These are phyloP conservation scores for Avicennia marina DNA, from an alignment of 257 asterid species.

Conservation along the genomic window DNA sequence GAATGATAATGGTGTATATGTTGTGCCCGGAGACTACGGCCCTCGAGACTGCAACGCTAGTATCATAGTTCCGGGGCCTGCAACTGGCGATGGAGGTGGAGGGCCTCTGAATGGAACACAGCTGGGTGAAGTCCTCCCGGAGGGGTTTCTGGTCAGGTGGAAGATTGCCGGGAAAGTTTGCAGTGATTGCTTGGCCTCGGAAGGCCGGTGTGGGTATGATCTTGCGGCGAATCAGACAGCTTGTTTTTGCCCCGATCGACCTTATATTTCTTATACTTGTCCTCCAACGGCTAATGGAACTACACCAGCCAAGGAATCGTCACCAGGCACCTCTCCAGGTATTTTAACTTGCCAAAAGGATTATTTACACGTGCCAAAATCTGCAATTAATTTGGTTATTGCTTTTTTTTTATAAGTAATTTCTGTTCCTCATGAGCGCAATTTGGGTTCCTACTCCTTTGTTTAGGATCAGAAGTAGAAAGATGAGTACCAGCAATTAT, in stretches of 20 bases:
- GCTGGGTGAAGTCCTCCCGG: conserved; percentile 25
- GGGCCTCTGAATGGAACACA: conserved; percentile 17
- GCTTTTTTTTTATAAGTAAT: too few species aligned
- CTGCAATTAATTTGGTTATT: too few species aligned
- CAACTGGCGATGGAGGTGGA: background rate
- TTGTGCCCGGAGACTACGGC: conserved; percentile 34
- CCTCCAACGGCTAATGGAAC: conserved; percentile 20
- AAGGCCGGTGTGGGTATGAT: conserved; percentile 56
- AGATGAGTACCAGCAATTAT: too few species aligned
- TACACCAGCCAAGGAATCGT: too few species aligned
- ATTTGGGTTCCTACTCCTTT: too few species aligned
- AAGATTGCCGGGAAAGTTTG: conserved; percentile 34
- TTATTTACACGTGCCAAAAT: too few species aligned
- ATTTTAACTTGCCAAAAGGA: too few species aligned
- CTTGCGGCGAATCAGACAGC: conserved; percentile 19
- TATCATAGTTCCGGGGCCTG: conserved; percentile 42
- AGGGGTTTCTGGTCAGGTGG: conserved; percentile 57
- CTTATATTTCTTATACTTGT: conserved; percentile 33
- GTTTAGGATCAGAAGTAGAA: too few species aligned
- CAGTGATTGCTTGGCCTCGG: conserved; percentile 34
- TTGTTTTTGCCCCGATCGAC: conserved; percentile 52
- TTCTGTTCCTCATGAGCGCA: too few species aligned
- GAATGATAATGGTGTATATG: conserved; percentile 16
- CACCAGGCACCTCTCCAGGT: too few species aligned
- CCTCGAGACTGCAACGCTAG: conserved; percentile 37